Conservation (phyloP, 1,139 yeast genomes). For the Saccharomyces uvarum region DNA sequence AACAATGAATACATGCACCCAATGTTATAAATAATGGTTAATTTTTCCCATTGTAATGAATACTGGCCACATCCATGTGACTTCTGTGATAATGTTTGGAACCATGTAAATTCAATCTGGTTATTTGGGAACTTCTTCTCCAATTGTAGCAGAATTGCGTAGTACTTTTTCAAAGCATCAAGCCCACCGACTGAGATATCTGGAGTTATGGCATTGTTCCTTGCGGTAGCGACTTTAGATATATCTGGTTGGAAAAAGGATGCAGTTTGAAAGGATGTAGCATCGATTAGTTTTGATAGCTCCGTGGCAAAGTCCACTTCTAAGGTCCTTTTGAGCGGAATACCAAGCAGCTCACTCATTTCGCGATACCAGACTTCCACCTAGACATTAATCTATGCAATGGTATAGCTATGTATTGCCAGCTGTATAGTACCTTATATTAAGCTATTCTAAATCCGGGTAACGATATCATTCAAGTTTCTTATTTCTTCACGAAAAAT, state of each 20-base stretch:
- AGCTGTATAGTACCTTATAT: not conserved
- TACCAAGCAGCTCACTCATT: constrained; percentile 37
- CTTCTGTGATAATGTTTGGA: constrained; percentile 53
- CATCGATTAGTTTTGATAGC: constrained; percentile 46
- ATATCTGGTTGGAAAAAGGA: constrained; percentile 50
- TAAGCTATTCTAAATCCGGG: not conserved
- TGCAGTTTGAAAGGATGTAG: constrained; percentile 61
- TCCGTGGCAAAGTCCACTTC: constrained; percentile 40
- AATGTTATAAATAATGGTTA: constrained; percentile 59
- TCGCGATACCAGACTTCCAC: not conserved
- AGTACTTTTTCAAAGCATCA: constrained; percentile 32
- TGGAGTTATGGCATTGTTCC: constrained; percentile 33
- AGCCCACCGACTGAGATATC: constrained; percentile 27
- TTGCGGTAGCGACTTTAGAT: constrained; percentile 35
- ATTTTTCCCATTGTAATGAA: constrained; percentile 50
- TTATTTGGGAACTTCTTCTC: constrained; percentile 40
- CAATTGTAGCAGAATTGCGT: constrained; percentile 31
- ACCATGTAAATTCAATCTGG: constrained; percentile 60
- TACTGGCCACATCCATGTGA: constrained; percentile 41
- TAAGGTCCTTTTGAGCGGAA: constrained; percentile 43
- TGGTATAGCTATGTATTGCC: constrained; percentile 10
- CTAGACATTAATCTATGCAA: constrained; percentile 9
- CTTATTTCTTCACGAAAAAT: not conserved
- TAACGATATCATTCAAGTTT: not conserved
- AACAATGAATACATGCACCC: constrained; percentile 57